Conservation (phyloP, 305 asterid species). For the Euphrasia arctica region DNA sequence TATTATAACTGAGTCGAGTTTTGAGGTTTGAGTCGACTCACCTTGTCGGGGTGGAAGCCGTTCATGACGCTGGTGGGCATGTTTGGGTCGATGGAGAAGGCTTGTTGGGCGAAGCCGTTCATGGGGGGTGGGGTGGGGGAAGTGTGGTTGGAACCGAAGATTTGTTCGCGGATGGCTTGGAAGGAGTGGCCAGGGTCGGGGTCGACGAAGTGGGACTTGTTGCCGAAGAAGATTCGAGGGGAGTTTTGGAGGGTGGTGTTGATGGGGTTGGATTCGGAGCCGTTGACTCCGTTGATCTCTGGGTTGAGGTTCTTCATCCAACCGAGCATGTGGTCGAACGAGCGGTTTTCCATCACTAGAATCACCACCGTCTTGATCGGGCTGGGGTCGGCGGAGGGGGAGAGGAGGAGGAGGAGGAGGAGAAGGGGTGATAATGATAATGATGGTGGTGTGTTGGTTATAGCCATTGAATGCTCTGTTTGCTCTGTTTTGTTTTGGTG, state of each 20-base stretch:
- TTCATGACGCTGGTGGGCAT: conserved; percentile 85
- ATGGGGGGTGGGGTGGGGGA: conserved; percentile 52
- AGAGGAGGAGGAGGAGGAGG: conserved; percentile 22
- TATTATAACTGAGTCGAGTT: too few relatives aligned
- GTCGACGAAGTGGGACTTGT: conserved; percentile 68
- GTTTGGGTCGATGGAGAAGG: conserved; percentile 58
- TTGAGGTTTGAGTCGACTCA: too few relatives aligned
- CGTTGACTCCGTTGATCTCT: conserved; percentile 75
- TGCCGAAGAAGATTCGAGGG: conserved; percentile 39
- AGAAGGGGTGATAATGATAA: conserved; percentile 20
- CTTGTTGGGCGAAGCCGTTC: conserved; percentile 96
- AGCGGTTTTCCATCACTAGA: conserved; percentile 90
- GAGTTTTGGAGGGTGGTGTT: conserved; percentile 57
- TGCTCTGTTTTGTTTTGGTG: conserved; percentile 5
- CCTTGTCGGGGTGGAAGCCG: too few relatives aligned
- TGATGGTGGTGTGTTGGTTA: not conserved
- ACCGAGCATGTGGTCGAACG: conserved; percentile 93
- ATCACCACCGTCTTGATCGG: conserved; percentile 88
- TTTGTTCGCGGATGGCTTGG: conserved; percentile 84
- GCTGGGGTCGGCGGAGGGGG: conserved; percentile 23
- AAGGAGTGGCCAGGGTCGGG: conserved; percentile 97
- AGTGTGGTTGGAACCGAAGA: conserved; percentile 64
- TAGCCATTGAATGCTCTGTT: conserved; percentile 29
- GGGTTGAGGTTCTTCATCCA: conserved; percentile 94
- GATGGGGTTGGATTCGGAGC: conserved; percentile 60